Base-by-base conservation (phyloP, 176 grass and related monocot species). In the Eragrostis nindensis region DNA sequence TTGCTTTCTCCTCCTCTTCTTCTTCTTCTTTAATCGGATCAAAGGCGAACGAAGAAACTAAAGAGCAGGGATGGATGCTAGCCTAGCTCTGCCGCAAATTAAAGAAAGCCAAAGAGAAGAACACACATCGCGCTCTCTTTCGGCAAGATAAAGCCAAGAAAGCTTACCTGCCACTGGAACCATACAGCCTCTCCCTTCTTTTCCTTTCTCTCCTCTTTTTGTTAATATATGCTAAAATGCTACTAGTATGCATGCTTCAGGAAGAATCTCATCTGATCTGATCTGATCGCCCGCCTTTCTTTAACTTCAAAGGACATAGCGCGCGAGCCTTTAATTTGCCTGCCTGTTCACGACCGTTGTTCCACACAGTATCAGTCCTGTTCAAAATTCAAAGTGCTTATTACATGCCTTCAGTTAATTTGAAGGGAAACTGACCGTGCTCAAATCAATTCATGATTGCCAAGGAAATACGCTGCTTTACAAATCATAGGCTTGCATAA, bases 71-170 rank as follows among this genome's bases (percentile, higher is more conserved):
- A n/a, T n/a, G n/a, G n/a, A n/a, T n/a, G n/a, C n/a, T n/a, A n/a
- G n/a, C n/a, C n/a, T n/a, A n/a, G n/a, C n/a, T n/a, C n/a, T n/a
- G n/a, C n/a, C n/a, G n/a, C n/a, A n/a, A n/a, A n/a, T n/a, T n/a
- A 62, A 44, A 57, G 14, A 78, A 63, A 63, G 56, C 24, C 15
- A 62, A 38, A 21, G 38, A 74, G 49, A 44, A 50, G 11, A 13
- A 77, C n/a, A 29, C 38, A 1, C 7, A 17, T 26, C 27, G 27
- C 7, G 7, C 53, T 46, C 42, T 44, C 85, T 82, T 82, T 82
- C 46, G 73, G 45, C 64, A 82, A 86, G 80, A 73, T 7, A 7
- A 27, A n/a, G n/a, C n/a, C n/a, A n/a, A n/a, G n/a, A n/a, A n/a
- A n/a, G n/a, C n/a, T n/a, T n/a, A n/a, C n/a, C n/a, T n/a, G n/a